Percentiles rank a stretch among this genome's conserved stretches.
Conservation (phyloP, 805 yeast species). For the Barnettozyma salicaria region DNA sequence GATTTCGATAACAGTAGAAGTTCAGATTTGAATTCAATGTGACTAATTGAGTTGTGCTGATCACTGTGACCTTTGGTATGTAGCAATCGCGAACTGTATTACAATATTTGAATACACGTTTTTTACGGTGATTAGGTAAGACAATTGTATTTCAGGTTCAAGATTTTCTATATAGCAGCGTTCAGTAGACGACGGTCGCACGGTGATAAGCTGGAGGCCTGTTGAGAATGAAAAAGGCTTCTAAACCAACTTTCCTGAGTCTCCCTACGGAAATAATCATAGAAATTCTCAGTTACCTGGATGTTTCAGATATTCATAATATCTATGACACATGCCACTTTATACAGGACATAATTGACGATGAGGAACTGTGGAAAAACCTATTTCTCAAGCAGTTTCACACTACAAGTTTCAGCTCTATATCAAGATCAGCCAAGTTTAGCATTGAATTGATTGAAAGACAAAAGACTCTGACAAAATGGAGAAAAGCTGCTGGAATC, state of each 20-base stretch:
- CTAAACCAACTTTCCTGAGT: slow-evolving; percentile 12
- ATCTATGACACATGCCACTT: slow-evolving; percentile 28
- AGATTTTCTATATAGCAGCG: too few species aligned
- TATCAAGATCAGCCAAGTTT: slow-evolving; percentile 29
- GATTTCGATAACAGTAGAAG: too few species aligned
- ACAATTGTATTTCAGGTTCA: too few species aligned
- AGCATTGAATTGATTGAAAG: slow-evolving; percentile 32
- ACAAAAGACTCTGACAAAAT: slow-evolving; percentile 18
- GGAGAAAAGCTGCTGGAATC: slow-evolving; percentile 16
- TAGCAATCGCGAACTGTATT: too few species aligned
- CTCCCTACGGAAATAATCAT: slow-evolving; percentile 35
- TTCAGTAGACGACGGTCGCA: too few species aligned
- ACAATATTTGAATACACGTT: too few species aligned
- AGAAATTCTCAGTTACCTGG: slow-evolving; percentile 31
- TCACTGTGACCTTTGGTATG: too few species aligned
- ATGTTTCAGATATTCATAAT: slow-evolving; percentile 30
- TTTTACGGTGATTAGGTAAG: too few species aligned
- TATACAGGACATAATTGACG: slow-evolving; percentile 28
- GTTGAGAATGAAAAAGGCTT: too few species aligned
- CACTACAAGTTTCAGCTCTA: slow-evolving; percentile 32
- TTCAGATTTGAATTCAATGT: too few species aligned
- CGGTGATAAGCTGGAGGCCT: too few species aligned
- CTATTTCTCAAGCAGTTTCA: slow-evolving; percentile 28
- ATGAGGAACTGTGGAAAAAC: slow-evolving; percentile 39
- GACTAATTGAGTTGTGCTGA: slow-evolving; percentile 2